Base-by-base conservation (phyloP, 306 rosid genomes). In the Lathyrus aphaca region DNA sequence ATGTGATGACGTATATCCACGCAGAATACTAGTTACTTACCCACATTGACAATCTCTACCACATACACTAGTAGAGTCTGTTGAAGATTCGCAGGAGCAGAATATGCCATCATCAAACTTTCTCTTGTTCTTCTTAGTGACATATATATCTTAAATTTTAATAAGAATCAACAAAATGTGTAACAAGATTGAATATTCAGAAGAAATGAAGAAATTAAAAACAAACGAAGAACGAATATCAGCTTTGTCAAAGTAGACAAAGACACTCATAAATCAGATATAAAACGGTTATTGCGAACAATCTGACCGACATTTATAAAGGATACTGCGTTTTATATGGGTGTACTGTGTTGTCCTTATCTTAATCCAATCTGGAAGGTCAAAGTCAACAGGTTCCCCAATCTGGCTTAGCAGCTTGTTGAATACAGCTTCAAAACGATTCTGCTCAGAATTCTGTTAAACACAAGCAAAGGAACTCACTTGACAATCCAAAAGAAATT, bases 261-360 rank as follows among this genome's bases (percentile, higher is more conserved):
- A 57, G 43, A 48, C 51, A 17, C 14, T 54, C 56, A 61, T 37
- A 44, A 50, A 60, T 70, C 51, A 50, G 49, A 30, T 0, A 49
- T 19, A 64, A 4, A 5, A 29, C 38, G 6, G 19, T 54, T 35
- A 53, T 3, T 30, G 29, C 13, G 27, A 43, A 60, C 42, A 63
- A 43, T 15, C 65, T n/a, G 42, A 73, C 65, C 3, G 35, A 30
- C 38, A 66, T 8, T 61, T 63, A 8, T 6, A 61, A 80, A 93
- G 98, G 97, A 93, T 93, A 93, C 98, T 93, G 80, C 98, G 96
- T 75, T 82, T 93, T 32, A 93, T 90, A 64, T 80, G 89, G 56
- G 75, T 85, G 82, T 86, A 93, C 32, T 79, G 83, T 74, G 77
- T 59, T 14, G 93, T 78, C 66, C 83, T 93, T 49, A 77, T 80